Evolutionary conservation across 2,329 filamentous ascomycete species (phyloP).

Genomic region (Cytospora schulzeri): DNA sequence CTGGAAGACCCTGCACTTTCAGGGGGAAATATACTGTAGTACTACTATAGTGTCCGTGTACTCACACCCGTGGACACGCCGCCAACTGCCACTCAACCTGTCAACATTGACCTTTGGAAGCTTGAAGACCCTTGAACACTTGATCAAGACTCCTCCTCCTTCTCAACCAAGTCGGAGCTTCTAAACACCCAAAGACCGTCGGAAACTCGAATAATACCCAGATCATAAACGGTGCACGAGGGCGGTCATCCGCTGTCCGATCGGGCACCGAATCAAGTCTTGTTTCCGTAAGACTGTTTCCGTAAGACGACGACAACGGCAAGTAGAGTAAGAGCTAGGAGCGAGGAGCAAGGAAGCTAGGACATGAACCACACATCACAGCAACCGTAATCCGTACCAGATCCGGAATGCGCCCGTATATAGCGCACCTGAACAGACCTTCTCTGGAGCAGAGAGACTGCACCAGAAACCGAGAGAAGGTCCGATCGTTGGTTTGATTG

Average conservation of each 20-base stretch:
- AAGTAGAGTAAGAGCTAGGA: not conserved
- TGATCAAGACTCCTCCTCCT: not conserved
- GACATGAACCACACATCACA: not conserved
- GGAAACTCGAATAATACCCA: not conserved
- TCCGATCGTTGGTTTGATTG: not conserved
- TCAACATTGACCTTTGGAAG: no score
- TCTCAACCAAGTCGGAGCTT: not conserved
- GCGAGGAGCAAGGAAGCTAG: not conserved
- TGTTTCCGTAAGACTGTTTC: not conserved
- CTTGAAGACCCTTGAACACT: not conserved
- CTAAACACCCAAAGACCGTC: not conserved
- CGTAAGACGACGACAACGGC: not conserved
- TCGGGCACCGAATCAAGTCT: conserved; percentile 14
- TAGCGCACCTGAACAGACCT: not conserved
- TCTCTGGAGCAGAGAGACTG: not conserved
- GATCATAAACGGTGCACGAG: not conserved
- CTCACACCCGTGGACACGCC: not conserved
- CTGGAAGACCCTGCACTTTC: not conserved
- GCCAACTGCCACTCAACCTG: not conserved
- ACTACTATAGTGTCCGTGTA: not conserved
- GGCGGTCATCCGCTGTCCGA: conserved; percentile 1
- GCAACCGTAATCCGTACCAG: not conserved
- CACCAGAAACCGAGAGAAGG: not conserved
- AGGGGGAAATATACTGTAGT: no score
- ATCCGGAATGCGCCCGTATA: not conserved